Conservation (phyloP, 1,284 basidiomycete species). For the Amylostereum areolatum region DNA sequence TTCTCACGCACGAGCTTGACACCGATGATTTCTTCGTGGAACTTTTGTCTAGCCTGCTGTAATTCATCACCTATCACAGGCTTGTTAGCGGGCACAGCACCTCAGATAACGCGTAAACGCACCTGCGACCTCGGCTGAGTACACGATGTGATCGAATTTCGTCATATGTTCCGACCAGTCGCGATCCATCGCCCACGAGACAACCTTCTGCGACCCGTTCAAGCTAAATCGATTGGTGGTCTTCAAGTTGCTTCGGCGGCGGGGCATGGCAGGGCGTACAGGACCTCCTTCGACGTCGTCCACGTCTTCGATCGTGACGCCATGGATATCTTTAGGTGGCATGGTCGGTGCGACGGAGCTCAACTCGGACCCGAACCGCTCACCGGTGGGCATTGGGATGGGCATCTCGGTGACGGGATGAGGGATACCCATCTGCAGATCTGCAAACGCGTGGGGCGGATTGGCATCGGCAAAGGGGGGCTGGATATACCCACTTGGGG, state of each 20-base stretch:
- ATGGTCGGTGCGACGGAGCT: conserved; percentile 1
- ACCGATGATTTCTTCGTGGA: conserved; percentile 52
- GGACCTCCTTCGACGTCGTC: conserved; percentile 7
- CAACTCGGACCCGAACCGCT: conserved; percentile 13
- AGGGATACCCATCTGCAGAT: conserved; percentile 3
- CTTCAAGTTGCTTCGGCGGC: conserved; percentile 58
- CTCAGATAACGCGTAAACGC: conserved; percentile 14
- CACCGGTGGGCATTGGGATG: conserved; percentile 23
- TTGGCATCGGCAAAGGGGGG: conserved; percentile 8
- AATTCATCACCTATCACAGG: conserved; percentile 42
- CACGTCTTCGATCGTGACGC: too few species aligned
- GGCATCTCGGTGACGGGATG: conserved; percentile 10
- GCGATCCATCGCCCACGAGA: conserved; percentile 67
- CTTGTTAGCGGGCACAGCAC: not conserved
- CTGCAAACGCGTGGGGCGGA: not conserved
- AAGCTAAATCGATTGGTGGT: conserved; percentile 43
- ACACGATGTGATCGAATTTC: conserved; percentile 46
- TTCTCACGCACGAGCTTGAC: conserved; percentile 50
- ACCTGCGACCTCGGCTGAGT: conserved; percentile 54
- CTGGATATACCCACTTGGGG: conserved; percentile 14
- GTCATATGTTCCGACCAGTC: conserved; percentile 51
- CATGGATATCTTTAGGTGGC: not conserved
- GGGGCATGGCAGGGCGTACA: conserved; percentile 29
- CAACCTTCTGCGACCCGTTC: conserved; percentile 55
- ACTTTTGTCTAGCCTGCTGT: conserved; percentile 46